A percentile compares a stretch with the other conserved stretches of the same genome.
Evolutionary conservation across 1,284 basidiomycete species (phyloP).

Genomic region (Moniliophthora roreri): DNA sequence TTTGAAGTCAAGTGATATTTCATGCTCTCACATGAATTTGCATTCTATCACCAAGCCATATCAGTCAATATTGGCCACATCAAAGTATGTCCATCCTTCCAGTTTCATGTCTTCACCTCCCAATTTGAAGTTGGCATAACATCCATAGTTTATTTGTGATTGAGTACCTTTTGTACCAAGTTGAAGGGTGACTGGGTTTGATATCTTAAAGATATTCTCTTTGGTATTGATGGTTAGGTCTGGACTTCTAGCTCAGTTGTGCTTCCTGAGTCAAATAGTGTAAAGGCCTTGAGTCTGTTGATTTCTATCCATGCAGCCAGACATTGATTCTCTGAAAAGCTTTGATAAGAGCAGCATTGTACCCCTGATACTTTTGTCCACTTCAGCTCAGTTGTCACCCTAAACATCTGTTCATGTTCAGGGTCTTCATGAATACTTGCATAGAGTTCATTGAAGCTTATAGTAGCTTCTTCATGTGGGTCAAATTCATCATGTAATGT

Average conservation of each 20-base stretch:
- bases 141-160: slow-evolving; percentile 23
- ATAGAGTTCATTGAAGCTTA: too few relatives aligned
- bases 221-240: slow-evolving; percentile 17
- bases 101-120: neutral
- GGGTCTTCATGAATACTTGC: too few relatives aligned
- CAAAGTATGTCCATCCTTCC: slow-evolving; percentile 12
- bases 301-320: slow-evolving; percentile 11
- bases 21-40: slow-evolving; percentile 12
- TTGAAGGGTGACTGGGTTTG: slow-evolving; percentile 21
- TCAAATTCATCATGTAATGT: too few relatives aligned
- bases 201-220: slow-evolving; percentile 13
- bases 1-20: slow-evolving; percentile 13
- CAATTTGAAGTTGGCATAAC: neutral
- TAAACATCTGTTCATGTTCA: neutral
- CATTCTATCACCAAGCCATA: slow-evolving; percentile 19
- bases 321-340: slow-evolving; percentile 4
- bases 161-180: slow-evolving; percentile 23
- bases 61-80: slow-evolving; percentile 19
- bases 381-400: neutral
- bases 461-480: too few relatives aligned
- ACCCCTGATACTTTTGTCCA: neutral
- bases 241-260: slow-evolving; percentile 21
- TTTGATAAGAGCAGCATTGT: neutral
- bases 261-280: slow-evolving; percentile 24
- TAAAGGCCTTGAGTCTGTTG: slow-evolving; percentile 17